Percentiles rank a stretch among this genome's conserved stretches.
These are phyloP conservation scores for Leccinum fuscescens DNA, from an alignment of 1,284 basidiomycete genomes.

Conservation along the genomic window DNA sequence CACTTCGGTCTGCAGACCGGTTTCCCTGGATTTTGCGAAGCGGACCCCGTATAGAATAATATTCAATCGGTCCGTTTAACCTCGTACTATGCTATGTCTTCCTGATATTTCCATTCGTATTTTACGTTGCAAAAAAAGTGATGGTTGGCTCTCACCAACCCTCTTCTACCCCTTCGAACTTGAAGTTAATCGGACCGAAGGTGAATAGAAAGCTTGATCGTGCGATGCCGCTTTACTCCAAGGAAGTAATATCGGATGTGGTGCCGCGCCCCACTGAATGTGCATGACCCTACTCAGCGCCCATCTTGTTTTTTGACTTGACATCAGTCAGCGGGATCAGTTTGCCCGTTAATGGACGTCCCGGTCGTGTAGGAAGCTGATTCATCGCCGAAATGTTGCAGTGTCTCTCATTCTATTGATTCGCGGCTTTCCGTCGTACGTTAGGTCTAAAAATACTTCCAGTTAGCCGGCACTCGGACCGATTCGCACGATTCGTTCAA, in stretches of 20 bases:
- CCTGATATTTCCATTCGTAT: not conserved
- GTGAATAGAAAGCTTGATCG: slow-evolving; percentile 1
- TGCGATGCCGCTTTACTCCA: not conserved
- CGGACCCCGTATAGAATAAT: not conserved
- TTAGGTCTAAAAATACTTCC: slow-evolving; percentile 10
- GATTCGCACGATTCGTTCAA: not conserved
- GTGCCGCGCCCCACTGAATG: not conserved
- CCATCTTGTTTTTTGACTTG: not conserved
- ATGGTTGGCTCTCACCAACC: not conserved
- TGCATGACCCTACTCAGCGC: not conserved
- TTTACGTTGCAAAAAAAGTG: not conserved
- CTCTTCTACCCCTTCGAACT: not conserved
- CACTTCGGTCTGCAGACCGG: not conserved
- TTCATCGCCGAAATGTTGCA: not conserved
- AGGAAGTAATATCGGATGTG: not conserved
- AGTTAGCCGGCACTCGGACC: not conserved
- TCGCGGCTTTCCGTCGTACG: not conserved
- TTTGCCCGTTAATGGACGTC: not conserved
- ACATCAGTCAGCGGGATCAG: not conserved
- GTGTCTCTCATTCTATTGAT: not conserved
- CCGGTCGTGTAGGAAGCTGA: not conserved
- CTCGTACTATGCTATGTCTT: not conserved
- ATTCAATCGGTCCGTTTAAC: not conserved
- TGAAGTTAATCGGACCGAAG: not conserved
- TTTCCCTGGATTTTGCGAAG: not conserved